phyloP scores from a whole-genome alignment of 768 basidiomycete genomes.

The Phallus indusiatus region DNA sequence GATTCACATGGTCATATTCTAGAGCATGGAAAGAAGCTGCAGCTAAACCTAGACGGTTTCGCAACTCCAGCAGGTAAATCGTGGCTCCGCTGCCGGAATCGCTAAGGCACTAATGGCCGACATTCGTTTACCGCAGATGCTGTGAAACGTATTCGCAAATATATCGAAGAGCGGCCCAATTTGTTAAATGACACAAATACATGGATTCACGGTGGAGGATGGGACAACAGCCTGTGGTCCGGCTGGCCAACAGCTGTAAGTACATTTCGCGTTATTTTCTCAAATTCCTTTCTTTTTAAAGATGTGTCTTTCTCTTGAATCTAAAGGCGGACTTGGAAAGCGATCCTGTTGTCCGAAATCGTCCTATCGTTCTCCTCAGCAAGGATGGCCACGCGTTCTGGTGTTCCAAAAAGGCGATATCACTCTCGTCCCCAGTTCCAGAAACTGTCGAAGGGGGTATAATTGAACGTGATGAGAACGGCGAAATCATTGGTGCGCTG shows the following conservation, averaged over 20 bases:
- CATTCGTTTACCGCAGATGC: background rate
- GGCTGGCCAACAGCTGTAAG: conserved; percentile 7
- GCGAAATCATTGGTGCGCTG: background rate
- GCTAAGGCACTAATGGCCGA: background rate
- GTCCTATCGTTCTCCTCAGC: conserved; percentile 7
- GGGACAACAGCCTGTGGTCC: conserved; percentile 9
- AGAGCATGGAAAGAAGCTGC: conserved; percentile 60
- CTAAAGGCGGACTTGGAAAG: conserved; percentile 7
- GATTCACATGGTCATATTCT: conserved; percentile 79
- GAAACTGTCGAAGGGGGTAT: conserved; percentile 7
- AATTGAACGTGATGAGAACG: conserved; percentile 3
- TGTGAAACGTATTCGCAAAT: background rate
- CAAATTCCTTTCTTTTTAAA: background rate
- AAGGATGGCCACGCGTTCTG: conserved; percentile 10
- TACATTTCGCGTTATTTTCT: background rate
- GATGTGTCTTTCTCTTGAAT: background rate
- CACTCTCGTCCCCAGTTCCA: background rate
- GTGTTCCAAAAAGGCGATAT: conserved; percentile 4
- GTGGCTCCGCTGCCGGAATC: background rate
- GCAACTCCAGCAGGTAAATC: conserved; percentile 47
- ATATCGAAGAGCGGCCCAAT: conserved; percentile 4
- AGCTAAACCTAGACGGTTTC: conserved; percentile 53
- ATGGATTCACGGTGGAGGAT: conserved; percentile 8
- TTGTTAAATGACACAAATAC: conserved; percentile 4
- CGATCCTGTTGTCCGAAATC: conserved; percentile 4